phyloP scores from a whole-genome alignment of 352 stramenopile species.

The Phytophthora rubi region DNA sequence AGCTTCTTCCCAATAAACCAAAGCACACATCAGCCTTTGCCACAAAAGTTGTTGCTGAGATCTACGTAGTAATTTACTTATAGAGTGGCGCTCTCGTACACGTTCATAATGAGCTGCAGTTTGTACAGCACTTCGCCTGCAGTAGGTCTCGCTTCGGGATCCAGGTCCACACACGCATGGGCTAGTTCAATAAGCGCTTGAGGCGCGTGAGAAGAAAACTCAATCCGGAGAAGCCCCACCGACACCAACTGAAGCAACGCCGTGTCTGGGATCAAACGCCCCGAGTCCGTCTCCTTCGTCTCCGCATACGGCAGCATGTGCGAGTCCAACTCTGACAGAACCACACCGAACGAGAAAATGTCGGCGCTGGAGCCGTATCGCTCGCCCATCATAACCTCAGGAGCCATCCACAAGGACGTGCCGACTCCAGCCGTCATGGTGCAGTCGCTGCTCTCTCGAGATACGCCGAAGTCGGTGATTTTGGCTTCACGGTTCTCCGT shows the following conservation, averaged over 20 bases:
- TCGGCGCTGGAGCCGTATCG: conserved; percentile 49
- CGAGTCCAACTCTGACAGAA: conserved; percentile 53
- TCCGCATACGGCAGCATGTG: conserved; percentile 39
- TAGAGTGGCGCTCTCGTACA: conserved; percentile 34
- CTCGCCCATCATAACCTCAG: conserved; percentile 55
- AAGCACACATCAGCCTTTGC: background rate
- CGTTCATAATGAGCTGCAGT: conserved; percentile 46
- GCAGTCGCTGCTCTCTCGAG: conserved; percentile 36
- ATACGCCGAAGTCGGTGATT: conserved; percentile 58
- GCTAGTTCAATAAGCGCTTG: conserved; percentile 38
- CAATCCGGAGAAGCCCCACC: conserved; percentile 33
- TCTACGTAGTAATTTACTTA: conserved; percentile 7
- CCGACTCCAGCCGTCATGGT: conserved; percentile 47
- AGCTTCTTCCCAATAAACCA: background rate
- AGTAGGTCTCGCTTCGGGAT: conserved; percentile 41
- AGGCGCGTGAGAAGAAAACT: conserved; percentile 43
- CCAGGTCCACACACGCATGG: conserved; percentile 40
- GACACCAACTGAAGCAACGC: conserved; percentile 57
- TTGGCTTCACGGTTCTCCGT: conserved; percentile 37
- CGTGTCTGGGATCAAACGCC: conserved; percentile 35
- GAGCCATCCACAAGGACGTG: conserved; percentile 53
- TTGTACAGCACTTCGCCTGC: conserved; percentile 44
- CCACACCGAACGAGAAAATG: conserved; percentile 59
- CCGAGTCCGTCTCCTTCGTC: conserved; percentile 28
- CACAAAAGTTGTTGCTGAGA: background rate